Conservation (phyloP, 2,329 filamentous ascomycete species). For the Chaetoscypha palmicola region DNA sequence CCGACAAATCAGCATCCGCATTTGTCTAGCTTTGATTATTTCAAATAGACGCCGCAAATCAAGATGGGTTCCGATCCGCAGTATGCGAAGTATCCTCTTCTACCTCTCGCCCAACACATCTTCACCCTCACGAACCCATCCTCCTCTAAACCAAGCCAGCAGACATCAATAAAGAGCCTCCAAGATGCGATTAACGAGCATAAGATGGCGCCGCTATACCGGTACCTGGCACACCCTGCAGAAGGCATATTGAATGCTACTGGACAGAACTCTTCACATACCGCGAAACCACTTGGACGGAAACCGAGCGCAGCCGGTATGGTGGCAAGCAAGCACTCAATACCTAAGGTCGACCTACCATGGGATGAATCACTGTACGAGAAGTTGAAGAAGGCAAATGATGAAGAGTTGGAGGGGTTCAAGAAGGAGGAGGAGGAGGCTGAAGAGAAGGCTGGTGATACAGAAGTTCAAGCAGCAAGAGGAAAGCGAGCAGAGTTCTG, state of each 20-base stretch:
- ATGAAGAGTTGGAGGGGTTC: slow-evolving; percentile 66
- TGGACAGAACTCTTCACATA: slow-evolving; percentile 39
- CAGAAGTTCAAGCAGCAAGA: slow-evolving; percentile 84
- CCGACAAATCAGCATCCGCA: not conserved
- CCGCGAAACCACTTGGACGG: slow-evolving; percentile 52
- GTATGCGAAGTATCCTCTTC: slow-evolving; percentile 77
- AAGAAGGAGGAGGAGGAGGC: slow-evolving; percentile 91
- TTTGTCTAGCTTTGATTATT: too few species aligned
- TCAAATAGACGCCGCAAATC: too few species aligned
- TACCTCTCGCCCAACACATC: slow-evolving; percentile 76
- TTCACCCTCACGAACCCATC: slow-evolving; percentile 81
- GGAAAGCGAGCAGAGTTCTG: slow-evolving; percentile 96
- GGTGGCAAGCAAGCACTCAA: slow-evolving; percentile 63
- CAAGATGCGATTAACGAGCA: slow-evolving; percentile 77
- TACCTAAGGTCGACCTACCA: slow-evolving; percentile 60
- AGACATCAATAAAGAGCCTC: slow-evolving; percentile 63
- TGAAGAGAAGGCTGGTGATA: slow-evolving; percentile 91
- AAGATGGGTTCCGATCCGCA: slow-evolving; percentile 73
- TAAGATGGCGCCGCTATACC: slow-evolving; percentile 84
- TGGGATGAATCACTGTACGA: slow-evolving; percentile 92
- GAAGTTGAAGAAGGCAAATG: slow-evolving; percentile 68
- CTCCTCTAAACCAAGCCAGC: slow-evolving; percentile 57
- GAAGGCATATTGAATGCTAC: slow-evolving; percentile 51
- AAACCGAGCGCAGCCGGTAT: slow-evolving; percentile 67
- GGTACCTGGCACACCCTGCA: slow-evolving; percentile 72